A percentile compares a stretch with the other conserved stretches of the same genome.
Evolutionary conservation across 352 stramenopile genomes (phyloP).

Genomic region (Phytophthora uliginosa): DNA sequence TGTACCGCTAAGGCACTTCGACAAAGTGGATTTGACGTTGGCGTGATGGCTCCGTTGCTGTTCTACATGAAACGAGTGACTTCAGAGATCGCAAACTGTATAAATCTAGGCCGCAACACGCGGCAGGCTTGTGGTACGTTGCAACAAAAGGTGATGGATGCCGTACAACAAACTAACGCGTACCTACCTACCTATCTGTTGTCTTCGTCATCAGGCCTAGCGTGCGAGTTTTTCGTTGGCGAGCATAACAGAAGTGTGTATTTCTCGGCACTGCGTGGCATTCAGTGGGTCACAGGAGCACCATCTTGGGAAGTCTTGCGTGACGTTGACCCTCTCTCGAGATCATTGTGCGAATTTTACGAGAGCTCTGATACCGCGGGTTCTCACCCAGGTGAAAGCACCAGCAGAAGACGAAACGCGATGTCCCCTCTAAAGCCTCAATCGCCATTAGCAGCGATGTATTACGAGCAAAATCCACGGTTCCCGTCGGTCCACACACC

Average conservation of each 20-base stretch:
- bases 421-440: constrained; percentile 3
- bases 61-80: constrained; percentile 68
- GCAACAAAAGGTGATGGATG: background rate
- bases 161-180: background rate
- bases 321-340: constrained; percentile 49
- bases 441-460: constrained; percentile 22
- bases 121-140: constrained; percentile 45
- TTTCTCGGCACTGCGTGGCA: constrained; percentile 55
- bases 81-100: constrained; percentile 61
- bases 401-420: background rate
- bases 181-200: background rate
- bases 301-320: constrained; percentile 58
- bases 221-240: constrained; percentile 71
- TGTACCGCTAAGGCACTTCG: constrained; percentile 31
- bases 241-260: constrained; percentile 41
- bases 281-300: constrained; percentile 49
- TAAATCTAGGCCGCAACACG: constrained; percentile 49
- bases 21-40: constrained; percentile 44
- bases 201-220: constrained; percentile 35
- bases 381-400: background rate
- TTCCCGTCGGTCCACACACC: constrained; percentile 71
- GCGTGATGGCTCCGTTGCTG: constrained; percentile 55
- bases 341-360: constrained; percentile 42
- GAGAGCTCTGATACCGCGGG: background rate
- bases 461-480: constrained; percentile 67